These are phyloP conservation scores for Vanrija pseudolonga DNA, from an alignment of 1,284 basidiomycete species.

Conservation along the genomic window DNA sequence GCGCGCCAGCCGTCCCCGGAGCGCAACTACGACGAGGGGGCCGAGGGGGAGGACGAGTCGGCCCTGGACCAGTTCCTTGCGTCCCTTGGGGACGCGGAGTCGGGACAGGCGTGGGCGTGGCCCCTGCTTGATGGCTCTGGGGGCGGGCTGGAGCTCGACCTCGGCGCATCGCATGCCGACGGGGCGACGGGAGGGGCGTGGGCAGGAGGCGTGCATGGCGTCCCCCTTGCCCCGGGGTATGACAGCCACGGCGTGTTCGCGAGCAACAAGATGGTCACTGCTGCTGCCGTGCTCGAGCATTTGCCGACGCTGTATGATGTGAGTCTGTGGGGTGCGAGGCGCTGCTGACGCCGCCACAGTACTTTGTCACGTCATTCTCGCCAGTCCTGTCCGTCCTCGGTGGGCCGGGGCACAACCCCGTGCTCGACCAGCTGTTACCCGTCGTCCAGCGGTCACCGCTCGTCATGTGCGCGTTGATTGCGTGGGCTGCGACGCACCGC, in stretches of 20 bases:
- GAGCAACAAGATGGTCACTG: conserved; percentile 18
- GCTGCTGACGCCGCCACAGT: conserved; percentile 9
- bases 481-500: conserved; percentile 31
- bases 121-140: conserved; percentile 9
- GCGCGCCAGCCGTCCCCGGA: background rate
- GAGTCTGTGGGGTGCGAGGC: background rate
- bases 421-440: conserved; percentile 24
- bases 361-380: conserved; percentile 32
- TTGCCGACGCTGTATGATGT: conserved; percentile 17
- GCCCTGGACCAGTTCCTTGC: conserved; percentile 18
- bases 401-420: conserved; percentile 21
- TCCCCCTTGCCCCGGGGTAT: too few species aligned
- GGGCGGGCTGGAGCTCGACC: conserved; percentile 15
- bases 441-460: conserved; percentile 27
- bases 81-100: conserved; percentile 8
- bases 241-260: background rate
- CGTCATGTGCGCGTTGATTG: conserved; percentile 30
- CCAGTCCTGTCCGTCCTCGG: conserved; percentile 31
- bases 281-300: conserved; percentile 19
- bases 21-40: background rate
- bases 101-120: conserved; percentile 15
- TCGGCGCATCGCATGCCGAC: background rate
- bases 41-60: conserved; percentile 2
- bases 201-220: too few species aligned
- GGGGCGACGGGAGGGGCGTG: too few species aligned